These are phyloP conservation scores for Fusarium sp. DNA, from an alignment of 2,329 filamentous ascomycete species.

Conservation along the genomic window DNA sequence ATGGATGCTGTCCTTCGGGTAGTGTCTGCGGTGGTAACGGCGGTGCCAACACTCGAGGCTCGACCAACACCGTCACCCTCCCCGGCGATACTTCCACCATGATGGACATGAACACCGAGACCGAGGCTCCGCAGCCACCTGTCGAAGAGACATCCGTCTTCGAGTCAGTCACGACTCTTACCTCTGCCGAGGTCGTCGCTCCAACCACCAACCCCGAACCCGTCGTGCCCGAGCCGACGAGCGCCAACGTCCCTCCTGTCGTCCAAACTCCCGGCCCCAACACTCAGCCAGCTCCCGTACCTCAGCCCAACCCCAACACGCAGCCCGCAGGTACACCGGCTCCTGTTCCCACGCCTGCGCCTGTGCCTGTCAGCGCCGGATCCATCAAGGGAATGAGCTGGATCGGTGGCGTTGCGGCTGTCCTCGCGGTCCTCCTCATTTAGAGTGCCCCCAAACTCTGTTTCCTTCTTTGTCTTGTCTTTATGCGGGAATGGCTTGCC, in stretches of 20 bases:
- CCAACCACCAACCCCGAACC: conserved; percentile 1
- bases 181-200: conserved; percentile 14
- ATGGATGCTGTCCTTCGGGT: conserved; percentile 52
- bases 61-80: conserved; percentile 31
- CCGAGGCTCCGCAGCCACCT: conserved; percentile 12
- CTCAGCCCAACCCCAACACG: neutral
- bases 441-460: neutral
- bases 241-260: conserved; percentile 9
- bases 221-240: neutral
- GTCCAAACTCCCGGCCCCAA: neutral
- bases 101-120: conserved; percentile 8
- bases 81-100: conserved; percentile 29
- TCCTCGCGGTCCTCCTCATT: conserved; percentile 40
- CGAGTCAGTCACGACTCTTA: too few relatives aligned
- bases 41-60: conserved; percentile 37
- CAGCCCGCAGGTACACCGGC: conserved; percentile 7
- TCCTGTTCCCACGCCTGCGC: conserved; percentile 19
- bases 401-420: conserved; percentile 43
- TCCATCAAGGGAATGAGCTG: conserved; percentile 35
- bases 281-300: neutral
- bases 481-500: conserved; percentile 4
- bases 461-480: conserved; percentile 13
- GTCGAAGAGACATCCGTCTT: conserved; percentile 17
- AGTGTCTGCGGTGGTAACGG: conserved; percentile 47
- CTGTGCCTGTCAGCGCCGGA: conserved; percentile 37